Base-by-base conservation (phyloP, 306 rosid genomes). In the Purshia tridentata region DNA sequence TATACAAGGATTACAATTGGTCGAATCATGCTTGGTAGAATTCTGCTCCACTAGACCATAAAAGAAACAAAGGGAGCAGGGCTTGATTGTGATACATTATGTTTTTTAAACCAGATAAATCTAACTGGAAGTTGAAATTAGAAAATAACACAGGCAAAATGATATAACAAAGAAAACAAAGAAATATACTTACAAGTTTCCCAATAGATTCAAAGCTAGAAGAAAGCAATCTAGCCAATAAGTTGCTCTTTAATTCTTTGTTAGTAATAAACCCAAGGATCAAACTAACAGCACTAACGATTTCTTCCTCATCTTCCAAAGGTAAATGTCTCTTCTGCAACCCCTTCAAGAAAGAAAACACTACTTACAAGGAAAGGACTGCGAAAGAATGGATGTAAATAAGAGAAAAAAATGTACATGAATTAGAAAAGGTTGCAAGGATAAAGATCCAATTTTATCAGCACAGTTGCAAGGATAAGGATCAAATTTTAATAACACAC, bases 271-370 rank as follows among this genome's bases (percentile, higher is more conserved):
- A 91, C 73, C 96, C 87, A 77, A 93, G 91, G 67, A 93, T 82
- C 77, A 84, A 80, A 82, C 96, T 89, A 75, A 93, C 81, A 48
- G 96, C 96, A 68, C 88, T 85, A 77, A 93, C 86, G 68, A 93
- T 90, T 84, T 93, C 98, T 81, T 91, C 98, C 86, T 93, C 98
- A 23, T 91, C 96, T 85, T 93, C 97, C 87, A 91, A 76, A 76
- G 97, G 82, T 37, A 93, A 86, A 84, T 85, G 87, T 87, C 91
- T 85, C 82, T 89, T 89, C 65, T 89, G 96, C 88, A 93, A 72
- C 62, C 86, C 89, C 98, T 93, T 76, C 56, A 77, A 41, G 59
- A 67, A 65, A 62, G 39, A 48, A 61, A 49, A 72, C 55, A 62
- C 65, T 9, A 75, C 60, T 76, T 53, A 69, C 42, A 77, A 68